Percentiles rank a stretch among this genome's conserved stretches.
Evolutionary conservation across 371 early-diverging fungal species (phyloP).

Genomic region (Lichtheimia hyalospora): DNA sequence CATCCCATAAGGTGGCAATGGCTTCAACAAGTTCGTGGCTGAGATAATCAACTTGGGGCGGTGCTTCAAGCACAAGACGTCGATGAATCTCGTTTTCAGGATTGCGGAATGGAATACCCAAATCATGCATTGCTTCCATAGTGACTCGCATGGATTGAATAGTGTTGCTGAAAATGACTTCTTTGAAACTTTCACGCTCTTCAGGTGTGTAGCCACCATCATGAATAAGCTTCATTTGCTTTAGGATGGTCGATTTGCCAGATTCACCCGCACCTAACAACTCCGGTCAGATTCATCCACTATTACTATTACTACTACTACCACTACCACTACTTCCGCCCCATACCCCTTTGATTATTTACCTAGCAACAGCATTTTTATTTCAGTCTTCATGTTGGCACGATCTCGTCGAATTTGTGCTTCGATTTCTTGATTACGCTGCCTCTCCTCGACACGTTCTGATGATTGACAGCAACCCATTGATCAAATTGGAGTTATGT

Average conservation of each 20-base stretch:
- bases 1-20: conserved; percentile 79
- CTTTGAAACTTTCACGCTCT: conserved; percentile 87
- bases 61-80: conserved; percentile 63
- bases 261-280: conserved; percentile 92
- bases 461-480: conserved; percentile 89
- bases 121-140: conserved; percentile 86
- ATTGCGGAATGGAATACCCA: conserved; percentile 70
- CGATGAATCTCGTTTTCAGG: conserved; percentile 49
- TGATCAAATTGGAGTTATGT: not conserved
- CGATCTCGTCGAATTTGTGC: conserved; percentile 79
- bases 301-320: too few relatives aligned
- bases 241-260: conserved; percentile 94
- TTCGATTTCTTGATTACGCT: conserved; percentile 84
- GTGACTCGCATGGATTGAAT: conserved; percentile 93
- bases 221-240: conserved; percentile 97
- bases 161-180: conserved; percentile 91
- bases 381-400: conserved; percentile 75
- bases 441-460: conserved; percentile 78
- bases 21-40: conserved; percentile 74
- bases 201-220: conserved; percentile 85
- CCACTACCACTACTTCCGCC: not conserved
- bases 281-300: conserved; percentile 1
- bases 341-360: not conserved
- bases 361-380: conserved; percentile 94
- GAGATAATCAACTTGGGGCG: conserved; percentile 78